Base-by-base conservation (phyloP, 2,329 filamentous ascomycete genomes). In the Aspergillus neoniger region DNA sequence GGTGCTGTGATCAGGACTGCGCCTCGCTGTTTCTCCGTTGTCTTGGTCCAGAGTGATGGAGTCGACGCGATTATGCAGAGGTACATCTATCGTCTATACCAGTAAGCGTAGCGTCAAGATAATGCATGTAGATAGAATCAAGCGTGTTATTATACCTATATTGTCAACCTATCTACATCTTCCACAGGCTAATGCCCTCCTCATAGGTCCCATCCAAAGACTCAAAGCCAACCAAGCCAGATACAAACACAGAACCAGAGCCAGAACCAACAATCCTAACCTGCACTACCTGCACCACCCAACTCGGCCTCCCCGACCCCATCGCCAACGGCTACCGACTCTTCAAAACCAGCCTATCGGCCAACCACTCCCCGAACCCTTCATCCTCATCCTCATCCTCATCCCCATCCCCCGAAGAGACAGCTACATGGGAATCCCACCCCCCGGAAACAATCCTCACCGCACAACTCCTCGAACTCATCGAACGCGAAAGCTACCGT, bases 401-500 rank as follows among this genome's bases (percentile, higher is more conserved):
- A 23, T 23, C 23, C 23, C 23, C 23, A 23, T 3, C 23, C 23
- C 5, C 23, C 23, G 23, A 23, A 75, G 77, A 77, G 14, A 25
- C 56, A 5, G 10, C 58, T 3, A 54, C 48, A 12, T 75, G 72
- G 71, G 67, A 78, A 61, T 67, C 55, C 12, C 69, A 75, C 59
- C 63, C 75, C 1, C 62, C 69, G 2, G 77, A 80, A 54, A 69
- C 71, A 4, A 72, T 81, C 15, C 69, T 87, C 28, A 80, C 82
- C n/a, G 82, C 83, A 5, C 82, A 84, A 57, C 74, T 88, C 4
- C 76, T 88, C 28, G 80, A 81, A 55, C 73, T 84, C 5, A 81
- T 86, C 43, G 84, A 87, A 23, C 81, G 81, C 59, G 80, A 82
- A 64, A 85, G 83, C 39, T 76, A 83, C 3, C 80, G 84, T 17